phyloP scores from a whole-genome alignment of 768 basidiomycete species.

The Termitomyces sp. region DNA sequence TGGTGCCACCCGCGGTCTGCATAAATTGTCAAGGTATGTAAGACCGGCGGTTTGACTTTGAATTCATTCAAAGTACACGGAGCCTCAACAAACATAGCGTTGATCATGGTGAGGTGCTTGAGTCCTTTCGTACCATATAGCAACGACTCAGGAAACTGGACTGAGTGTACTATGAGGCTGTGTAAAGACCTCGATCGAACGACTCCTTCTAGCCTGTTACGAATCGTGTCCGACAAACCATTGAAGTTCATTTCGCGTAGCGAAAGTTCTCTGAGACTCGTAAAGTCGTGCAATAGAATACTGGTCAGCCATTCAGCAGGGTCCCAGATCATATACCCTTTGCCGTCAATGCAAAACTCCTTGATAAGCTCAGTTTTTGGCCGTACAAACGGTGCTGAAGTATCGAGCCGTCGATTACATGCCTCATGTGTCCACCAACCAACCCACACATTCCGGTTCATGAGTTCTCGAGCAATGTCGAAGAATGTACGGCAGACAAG shows the following conservation, averaged over 20 bases:
- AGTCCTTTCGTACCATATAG: background rate
- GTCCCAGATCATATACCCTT: background rate
- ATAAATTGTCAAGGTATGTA: background rate
- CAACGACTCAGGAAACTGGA: background rate
- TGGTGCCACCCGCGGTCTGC: background rate
- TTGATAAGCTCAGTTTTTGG: background rate
- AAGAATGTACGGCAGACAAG: background rate
- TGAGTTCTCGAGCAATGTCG: background rate
- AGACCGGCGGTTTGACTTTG: background rate
- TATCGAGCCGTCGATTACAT: background rate
- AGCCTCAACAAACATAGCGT: background rate
- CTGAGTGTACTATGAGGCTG: background rate
- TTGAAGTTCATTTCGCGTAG: background rate
- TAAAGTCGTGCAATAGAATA: background rate
- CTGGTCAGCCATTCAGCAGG: background rate
- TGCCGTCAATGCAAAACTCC: background rate
- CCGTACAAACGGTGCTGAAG: background rate
- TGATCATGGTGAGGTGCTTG: conserved; percentile 1
- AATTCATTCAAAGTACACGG: background rate
- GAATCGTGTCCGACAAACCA: background rate
- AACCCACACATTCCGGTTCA: background rate
- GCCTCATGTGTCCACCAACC: background rate
- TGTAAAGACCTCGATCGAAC: background rate
- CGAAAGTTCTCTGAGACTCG: background rate
- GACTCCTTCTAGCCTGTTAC: background rate